These are phyloP conservation scores for Trichophyton mentagrophytes DNA, from an alignment of 2,329 filamentous ascomycete genomes.

Conservation along the genomic window DNA sequence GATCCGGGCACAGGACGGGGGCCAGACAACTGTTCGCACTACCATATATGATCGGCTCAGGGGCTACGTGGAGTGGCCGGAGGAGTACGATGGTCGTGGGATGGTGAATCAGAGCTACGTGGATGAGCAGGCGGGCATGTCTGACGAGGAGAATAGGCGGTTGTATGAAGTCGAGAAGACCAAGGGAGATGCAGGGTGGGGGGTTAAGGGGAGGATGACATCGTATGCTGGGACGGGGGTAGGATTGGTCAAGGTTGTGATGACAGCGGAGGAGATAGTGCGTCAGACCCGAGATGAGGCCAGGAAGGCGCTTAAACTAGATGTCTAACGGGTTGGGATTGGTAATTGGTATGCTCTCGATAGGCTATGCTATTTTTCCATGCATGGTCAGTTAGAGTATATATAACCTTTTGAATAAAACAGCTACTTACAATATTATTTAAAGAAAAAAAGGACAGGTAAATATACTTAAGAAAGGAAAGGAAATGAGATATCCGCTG, in stretches of 20 bases:
- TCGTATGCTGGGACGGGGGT: constrained; percentile 52
- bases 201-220: constrained; percentile 42
- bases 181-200: constrained; percentile 41
- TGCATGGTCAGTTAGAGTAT: too few relatives aligned
- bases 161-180: constrained; percentile 38
- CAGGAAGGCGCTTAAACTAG: neutral
- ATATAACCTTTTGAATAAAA: too few relatives aligned
- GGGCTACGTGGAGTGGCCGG: constrained; percentile 47
- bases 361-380: too few relatives aligned
- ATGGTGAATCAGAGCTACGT: constrained; percentile 44
- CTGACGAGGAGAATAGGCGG: constrained; percentile 29
- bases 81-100: constrained; percentile 44
- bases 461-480: too few relatives aligned
- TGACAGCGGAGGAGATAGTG: constrained; percentile 42
- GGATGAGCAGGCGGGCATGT: constrained; percentile 30
- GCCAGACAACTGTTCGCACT: constrained; percentile 37
- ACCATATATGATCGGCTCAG: constrained; percentile 43
- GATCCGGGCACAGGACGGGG: constrained; percentile 39
- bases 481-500: too few relatives aligned
- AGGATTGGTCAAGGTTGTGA: constrained; percentile 42
- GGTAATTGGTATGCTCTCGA: too few relatives aligned
- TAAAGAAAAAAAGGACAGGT: too few relatives aligned
- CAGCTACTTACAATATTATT: too few relatives aligned
- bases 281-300: constrained; percentile 32
- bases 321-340: too few relatives aligned